Conservation (phyloP, 2,329 filamentous ascomycete genomes). For the Penicillium sp. region DNA sequence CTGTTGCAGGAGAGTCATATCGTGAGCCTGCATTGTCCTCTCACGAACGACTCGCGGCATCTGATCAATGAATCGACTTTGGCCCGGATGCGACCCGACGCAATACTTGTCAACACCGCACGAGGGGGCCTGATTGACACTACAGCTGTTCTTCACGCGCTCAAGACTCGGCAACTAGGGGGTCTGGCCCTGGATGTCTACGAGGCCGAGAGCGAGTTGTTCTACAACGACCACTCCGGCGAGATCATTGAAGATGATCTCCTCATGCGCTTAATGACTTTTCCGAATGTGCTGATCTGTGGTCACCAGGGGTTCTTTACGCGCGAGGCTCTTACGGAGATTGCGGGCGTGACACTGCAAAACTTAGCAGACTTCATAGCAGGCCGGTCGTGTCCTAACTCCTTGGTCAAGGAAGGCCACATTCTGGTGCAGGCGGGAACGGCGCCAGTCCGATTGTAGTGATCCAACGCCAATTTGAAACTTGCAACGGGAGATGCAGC, state of each 20-base stretch:
- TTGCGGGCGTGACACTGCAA: slow-evolving; percentile 54
- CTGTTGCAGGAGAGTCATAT: slow-evolving; percentile 55
- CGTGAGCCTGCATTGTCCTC: slow-evolving; percentile 61
- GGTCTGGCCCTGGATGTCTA: slow-evolving; percentile 64
- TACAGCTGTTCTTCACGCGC: slow-evolving; percentile 52
- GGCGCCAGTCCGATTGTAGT: slow-evolving; percentile 29
- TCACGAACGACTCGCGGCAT: slow-evolving; percentile 55
- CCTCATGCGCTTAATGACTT: slow-evolving; percentile 61
- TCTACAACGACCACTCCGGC: slow-evolving; percentile 60
- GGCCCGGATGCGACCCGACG: slow-evolving; percentile 52
- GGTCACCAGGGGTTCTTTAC: slow-evolving; percentile 68
- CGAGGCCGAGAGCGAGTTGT: slow-evolving; percentile 55
- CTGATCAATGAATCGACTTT: slow-evolving; percentile 55
- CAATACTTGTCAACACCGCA: slow-evolving; percentile 60
- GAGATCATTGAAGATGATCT: slow-evolving; percentile 62
- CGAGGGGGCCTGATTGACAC: slow-evolving; percentile 61
- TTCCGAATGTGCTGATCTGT: slow-evolving; percentile 61
- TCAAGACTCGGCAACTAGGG: slow-evolving; percentile 56
- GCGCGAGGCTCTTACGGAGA: slow-evolving; percentile 58
- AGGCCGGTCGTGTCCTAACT: slow-evolving; percentile 26
- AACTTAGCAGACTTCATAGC: slow-evolving; percentile 46
- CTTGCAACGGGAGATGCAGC: too few relatives aligned
- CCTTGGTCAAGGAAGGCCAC: slow-evolving; percentile 28
- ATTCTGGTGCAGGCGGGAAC: slow-evolving; percentile 21
- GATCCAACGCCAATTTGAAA: background rate